Evolutionary conservation across 192 early-diverging fungal genomes (phyloP).

Genomic region (Gonapodya sp.): DNA sequence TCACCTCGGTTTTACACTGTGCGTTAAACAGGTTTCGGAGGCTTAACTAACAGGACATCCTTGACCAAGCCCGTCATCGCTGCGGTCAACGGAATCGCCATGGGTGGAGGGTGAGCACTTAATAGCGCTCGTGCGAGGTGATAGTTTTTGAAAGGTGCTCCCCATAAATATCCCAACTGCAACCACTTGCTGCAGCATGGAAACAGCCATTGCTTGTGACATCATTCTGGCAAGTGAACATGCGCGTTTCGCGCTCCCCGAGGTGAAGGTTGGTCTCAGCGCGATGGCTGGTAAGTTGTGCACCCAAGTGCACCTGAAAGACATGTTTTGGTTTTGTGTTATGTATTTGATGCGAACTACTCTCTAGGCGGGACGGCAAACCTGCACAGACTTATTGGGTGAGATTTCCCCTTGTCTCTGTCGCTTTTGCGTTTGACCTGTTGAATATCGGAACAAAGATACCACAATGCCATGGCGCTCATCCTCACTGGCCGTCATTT

Average conservation of each 20-base stretch:
- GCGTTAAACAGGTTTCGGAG: constrained; percentile 22
- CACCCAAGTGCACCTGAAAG: not conserved
- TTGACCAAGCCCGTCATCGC: constrained; percentile 31
- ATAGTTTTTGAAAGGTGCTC: not conserved
- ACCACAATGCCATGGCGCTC: constrained; percentile 22
- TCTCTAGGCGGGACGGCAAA: constrained; percentile 22
- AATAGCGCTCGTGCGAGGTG: too few relatives aligned
- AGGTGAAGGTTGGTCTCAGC: constrained; percentile 28
- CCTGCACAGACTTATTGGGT: constrained; percentile 20
- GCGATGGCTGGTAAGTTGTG: constrained; percentile 13
- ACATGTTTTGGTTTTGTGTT: too few relatives aligned
- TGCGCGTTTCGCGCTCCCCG: constrained; percentile 27
- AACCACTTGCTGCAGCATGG: not conserved
- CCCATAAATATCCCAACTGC: not conserved
- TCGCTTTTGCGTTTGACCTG: too few relatives aligned
- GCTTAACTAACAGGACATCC: constrained; percentile 21
- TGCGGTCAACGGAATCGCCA: constrained; percentile 32
- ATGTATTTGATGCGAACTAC: not conserved
- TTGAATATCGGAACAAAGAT: too few relatives aligned
- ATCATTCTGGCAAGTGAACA: constrained; percentile 31
- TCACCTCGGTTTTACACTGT: not conserved
- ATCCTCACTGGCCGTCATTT: constrained; percentile 27
- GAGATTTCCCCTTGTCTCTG: not conserved
- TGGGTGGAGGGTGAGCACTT: constrained; percentile 10
- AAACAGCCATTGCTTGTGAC: constrained; percentile 26